These are phyloP conservation scores for Pseudopyricularia javanii DNA, from an alignment of 2,329 filamentous ascomycete genomes.

Conservation along the genomic window DNA sequence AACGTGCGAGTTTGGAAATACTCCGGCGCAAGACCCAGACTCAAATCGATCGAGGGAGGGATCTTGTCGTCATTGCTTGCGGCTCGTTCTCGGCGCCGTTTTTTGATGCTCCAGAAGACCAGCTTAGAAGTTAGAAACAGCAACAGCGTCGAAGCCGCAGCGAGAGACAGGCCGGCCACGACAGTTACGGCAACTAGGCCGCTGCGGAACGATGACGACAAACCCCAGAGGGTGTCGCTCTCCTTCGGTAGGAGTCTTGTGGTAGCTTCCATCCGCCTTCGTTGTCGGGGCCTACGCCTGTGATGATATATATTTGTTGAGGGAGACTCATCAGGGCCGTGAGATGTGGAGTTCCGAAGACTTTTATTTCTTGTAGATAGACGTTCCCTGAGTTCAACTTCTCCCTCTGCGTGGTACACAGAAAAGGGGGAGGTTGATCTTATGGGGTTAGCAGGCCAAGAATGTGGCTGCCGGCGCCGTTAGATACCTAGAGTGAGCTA, in stretches of 20 bases:
- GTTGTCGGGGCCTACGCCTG: no score
- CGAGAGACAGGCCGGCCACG: conserved; percentile 13
- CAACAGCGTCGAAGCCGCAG: conserved; percentile 10
- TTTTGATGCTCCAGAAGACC: conserved; percentile 12
- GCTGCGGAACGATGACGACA: conserved; percentile 9
- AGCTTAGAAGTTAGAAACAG: conserved; percentile 17
- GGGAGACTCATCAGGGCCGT: no score
- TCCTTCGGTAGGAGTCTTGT: conserved; percentile 3
- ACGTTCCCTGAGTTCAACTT: no score
- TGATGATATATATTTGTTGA: no score
- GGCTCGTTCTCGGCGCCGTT: not conserved
- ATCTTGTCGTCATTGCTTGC: not conserved
- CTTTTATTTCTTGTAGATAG: no score
- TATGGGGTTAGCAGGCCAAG: no score
- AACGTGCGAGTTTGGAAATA: conserved; percentile 8
- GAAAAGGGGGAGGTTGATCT: no score
- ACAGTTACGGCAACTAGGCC: conserved; percentile 12
- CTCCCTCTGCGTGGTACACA: no score
- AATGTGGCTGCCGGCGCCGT: no score
- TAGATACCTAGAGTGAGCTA: no score
- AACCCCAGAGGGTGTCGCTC: conserved; percentile 9
- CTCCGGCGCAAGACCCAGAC: conserved; percentile 13
- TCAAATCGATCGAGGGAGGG: conserved; percentile 10
- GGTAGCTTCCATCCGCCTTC: not conserved
- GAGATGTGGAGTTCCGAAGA: no score